phyloP scores from a whole-genome alignment of 129 eudicot genomes.

The Arctium lappa region DNA sequence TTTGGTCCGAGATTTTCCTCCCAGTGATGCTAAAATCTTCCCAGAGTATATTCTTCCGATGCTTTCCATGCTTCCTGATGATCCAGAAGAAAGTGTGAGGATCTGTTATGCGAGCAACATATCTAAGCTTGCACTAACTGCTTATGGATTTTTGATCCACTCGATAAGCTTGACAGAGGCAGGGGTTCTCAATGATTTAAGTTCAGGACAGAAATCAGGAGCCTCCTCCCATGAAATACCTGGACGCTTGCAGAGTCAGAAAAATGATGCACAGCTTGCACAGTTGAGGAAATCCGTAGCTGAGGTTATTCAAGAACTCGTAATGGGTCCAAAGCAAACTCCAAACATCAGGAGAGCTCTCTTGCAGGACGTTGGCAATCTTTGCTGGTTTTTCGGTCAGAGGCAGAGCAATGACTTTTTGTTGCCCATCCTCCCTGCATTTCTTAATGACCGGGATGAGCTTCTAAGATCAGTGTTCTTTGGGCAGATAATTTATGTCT shows the following conservation, averaged over 20 bases:
- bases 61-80: constrained; percentile 98
- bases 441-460: constrained; percentile 87
- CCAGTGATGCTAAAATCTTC: constrained; percentile 94
- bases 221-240: constrained; percentile 26
- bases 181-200: constrained; percentile 75
- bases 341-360: constrained; percentile 96
- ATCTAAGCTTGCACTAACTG: constrained; percentile 86
- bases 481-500: constrained; percentile 76
- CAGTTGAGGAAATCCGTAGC: constrained; percentile 85
- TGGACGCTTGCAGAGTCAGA: constrained; percentile 40
- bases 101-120: constrained; percentile 89
- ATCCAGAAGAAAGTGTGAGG: constrained; percentile 94
- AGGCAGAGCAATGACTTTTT: constrained; percentile 85
- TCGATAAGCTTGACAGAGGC: constrained; percentile 95
- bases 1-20: constrained; percentile 92
- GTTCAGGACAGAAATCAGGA: constrained; percentile 41
- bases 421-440: constrained; percentile 91
- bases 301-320: constrained; percentile 96
- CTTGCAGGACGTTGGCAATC: constrained; percentile 81
- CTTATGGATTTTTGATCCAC: constrained; percentile 86
- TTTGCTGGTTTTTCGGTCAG: constrained; percentile 96
- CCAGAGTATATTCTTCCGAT: constrained; percentile 96
- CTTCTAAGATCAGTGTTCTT: constrained; percentile 85
- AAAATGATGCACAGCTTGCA: constrained; percentile 70
- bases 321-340: constrained; percentile 98